phyloP scores from a whole-genome alignment of 192 early-diverging fungal genomes.

The Coemansia sp. region DNA sequence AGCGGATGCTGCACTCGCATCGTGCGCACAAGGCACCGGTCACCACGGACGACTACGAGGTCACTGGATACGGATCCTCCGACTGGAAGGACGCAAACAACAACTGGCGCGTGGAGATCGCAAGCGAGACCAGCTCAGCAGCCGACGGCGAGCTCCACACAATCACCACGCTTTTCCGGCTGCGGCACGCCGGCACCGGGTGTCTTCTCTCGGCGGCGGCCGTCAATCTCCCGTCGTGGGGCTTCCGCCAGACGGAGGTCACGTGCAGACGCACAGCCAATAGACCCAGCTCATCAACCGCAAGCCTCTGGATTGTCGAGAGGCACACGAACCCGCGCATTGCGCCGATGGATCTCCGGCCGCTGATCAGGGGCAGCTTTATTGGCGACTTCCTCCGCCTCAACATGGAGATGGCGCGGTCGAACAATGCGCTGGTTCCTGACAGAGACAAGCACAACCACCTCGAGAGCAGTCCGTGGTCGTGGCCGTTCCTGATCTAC shows the following conservation, averaged over 20 bases:
- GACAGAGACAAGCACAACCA: conserved; percentile 52
- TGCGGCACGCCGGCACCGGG: conserved; percentile 71
- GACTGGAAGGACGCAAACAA: conserved; percentile 63
- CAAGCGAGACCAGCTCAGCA: conserved; percentile 39
- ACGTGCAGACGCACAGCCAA: conserved; percentile 81
- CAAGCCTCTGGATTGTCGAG: conserved; percentile 51
- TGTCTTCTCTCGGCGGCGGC: conserved; percentile 75
- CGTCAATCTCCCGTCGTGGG: conserved; percentile 80
- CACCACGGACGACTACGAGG: conserved; percentile 64
- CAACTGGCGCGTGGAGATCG: conserved; percentile 58
- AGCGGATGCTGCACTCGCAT: conserved; percentile 62
- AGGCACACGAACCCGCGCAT: conserved; percentile 15
- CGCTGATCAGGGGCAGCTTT: conserved; percentile 13
- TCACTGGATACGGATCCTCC: conserved; percentile 55
- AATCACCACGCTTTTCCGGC: conserved; percentile 59
- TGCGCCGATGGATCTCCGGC: conserved; percentile 24
- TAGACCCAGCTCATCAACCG: conserved; percentile 28
- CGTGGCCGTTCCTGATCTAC: conserved; percentile 83
- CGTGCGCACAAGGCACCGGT: conserved; percentile 63
- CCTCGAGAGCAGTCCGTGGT: conserved; percentile 61
- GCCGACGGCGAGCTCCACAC: conserved; percentile 51
- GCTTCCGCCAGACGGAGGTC: conserved; percentile 79
- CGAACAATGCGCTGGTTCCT: conserved; percentile 45
- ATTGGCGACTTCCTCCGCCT: conserved; percentile 30
- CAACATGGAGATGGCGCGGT: conserved; percentile 39